Base-by-base conservation (phyloP, 305 asterid genomes). In the Fraxinus paxiana region DNA sequence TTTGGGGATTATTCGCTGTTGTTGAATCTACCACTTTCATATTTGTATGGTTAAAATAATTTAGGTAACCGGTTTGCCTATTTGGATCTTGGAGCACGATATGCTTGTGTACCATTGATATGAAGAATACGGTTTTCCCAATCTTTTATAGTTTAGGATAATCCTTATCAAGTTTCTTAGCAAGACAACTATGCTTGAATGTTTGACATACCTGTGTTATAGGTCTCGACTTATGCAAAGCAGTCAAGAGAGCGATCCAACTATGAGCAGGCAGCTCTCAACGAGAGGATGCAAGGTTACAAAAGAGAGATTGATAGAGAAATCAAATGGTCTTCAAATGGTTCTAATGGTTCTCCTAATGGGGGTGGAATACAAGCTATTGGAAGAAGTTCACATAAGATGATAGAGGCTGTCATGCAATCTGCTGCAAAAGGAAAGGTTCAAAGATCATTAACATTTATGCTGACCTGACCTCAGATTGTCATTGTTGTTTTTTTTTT, bases 371-470 rank as follows among this genome's bases (percentile, higher is more conserved):
- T 94, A 85, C 98, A 93, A 86, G 91, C 98, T 78, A 91, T 97
- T 75, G 97, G 98, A 77, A 88, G 98, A 88, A 97, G 99, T 88
- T 97, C 99, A 17, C 98, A 97, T 90, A 97, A 97, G 92, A 92
- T 92, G 97, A 95, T 97, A 73, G 98, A 97, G 87, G 99, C 99
- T 28, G 98, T 91, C 82, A 94, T 97, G 99, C 98, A 92, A 87
- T 92, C 99, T 51, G 98, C 98, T 75, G 90, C 99, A 76, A 93
- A 88, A 88, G 99, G 99, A 89, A 97, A 97, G 99, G 98, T 94
- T 77, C 72, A 69, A 69, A 75, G 80, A 79, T 35, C 75, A 20
- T 87, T 56, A 59, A 78, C 79, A 41, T 75, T 82, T 67, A 43
- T 37, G 77, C 37, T 51, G 43, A 81, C 69, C 87, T 6, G 41